Base-by-base conservation (phyloP, 805 yeast species). In the Suhomyces emberorum region DNA sequence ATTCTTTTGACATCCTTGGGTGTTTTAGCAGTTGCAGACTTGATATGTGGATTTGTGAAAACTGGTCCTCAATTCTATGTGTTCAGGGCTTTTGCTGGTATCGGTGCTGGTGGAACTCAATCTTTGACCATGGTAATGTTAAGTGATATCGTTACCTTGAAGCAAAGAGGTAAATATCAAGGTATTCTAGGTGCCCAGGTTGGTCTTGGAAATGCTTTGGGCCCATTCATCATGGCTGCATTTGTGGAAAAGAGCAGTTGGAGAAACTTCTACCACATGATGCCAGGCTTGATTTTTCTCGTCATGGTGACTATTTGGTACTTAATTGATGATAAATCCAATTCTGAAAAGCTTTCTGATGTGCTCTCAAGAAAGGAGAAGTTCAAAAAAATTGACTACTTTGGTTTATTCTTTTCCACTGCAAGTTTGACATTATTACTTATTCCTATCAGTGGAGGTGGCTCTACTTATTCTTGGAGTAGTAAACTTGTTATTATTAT, bases 101-200 rank as follows among this genome's bases (percentile, higher is more conserved):
- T 77, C 19, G 83, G 83, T 1, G 72, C 75, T 12, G 81, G 81
- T 4, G 83, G 82, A 2, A 61, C 74, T 28, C 65, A 68, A 22
- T 70, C 80, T 0, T 46, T 77, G 23, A 61, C 77, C 3, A 70
- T 71, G 47, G 76, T 77, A 19, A 61, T 77, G 20, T 70, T 75
- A 30, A 72, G 78, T 18, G 83, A 78, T 51, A 66, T 76, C 18
- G 77, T 77, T 7, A 73, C 81, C 0, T 52, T 76, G 22, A 62
- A 73, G 37, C 68, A 73, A 41, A 61, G 83, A 41, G 79, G 79
- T 3, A 55, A 75, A 31, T 77, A 61, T 43, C 75, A 75, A 50
- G 82, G 82, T 3, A 52, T 52, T 16, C 45, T 52, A 43, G 57
- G 57, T 2, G 38, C 51, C 2, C 42, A 37, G 24, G 55, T 52